phyloP scores from a whole-genome alignment of 2,329 filamentous ascomycete genomes.

The Alternaria infectoria region DNA sequence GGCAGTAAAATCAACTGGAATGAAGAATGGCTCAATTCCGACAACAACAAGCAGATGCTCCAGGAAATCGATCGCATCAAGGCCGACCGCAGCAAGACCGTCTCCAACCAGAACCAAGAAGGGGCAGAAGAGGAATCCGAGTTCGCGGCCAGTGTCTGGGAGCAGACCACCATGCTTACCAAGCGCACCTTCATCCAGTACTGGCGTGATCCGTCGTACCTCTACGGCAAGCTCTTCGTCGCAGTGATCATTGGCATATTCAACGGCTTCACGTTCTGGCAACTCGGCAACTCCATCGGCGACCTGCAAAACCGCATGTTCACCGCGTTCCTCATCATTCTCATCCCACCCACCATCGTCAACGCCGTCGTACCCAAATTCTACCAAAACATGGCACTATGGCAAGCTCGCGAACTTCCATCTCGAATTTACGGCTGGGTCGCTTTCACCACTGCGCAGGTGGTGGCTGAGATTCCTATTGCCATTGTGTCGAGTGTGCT shows the following conservation, averaged over 20 bases:
- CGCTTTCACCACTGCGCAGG: constrained; percentile 69
- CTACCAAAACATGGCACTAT: constrained; percentile 73
- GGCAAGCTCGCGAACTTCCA: constrained; percentile 75
- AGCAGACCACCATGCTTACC: constrained; percentile 71
- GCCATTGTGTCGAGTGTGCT: constrained; percentile 69
- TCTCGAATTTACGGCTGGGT: constrained; percentile 79
- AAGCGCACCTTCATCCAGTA: constrained; percentile 74
- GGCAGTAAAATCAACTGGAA: constrained; percentile 73
- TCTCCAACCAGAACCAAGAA: constrained; percentile 26
- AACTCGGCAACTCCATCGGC: constrained; percentile 67
- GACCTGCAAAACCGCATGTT: constrained; percentile 83
- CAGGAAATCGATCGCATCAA: constrained; percentile 71
- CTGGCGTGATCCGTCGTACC: constrained; percentile 77
- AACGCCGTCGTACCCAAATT: constrained; percentile 80
- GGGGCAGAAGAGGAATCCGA: constrained; percentile 52
- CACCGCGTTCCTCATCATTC: constrained; percentile 66
- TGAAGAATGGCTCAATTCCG: constrained; percentile 73
- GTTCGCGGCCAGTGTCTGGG: constrained; percentile 69
- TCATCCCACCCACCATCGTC: constrained; percentile 72
- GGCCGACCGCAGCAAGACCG: constrained; percentile 60
- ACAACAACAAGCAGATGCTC: constrained; percentile 64
- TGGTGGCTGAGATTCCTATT: constrained; percentile 74
- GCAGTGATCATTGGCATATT: constrained; percentile 75
- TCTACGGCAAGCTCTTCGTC: constrained; percentile 78
- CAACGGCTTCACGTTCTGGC: constrained; percentile 80